Conservation (phyloP, 306 rosid species). For the Cicer cuneatum region DNA sequence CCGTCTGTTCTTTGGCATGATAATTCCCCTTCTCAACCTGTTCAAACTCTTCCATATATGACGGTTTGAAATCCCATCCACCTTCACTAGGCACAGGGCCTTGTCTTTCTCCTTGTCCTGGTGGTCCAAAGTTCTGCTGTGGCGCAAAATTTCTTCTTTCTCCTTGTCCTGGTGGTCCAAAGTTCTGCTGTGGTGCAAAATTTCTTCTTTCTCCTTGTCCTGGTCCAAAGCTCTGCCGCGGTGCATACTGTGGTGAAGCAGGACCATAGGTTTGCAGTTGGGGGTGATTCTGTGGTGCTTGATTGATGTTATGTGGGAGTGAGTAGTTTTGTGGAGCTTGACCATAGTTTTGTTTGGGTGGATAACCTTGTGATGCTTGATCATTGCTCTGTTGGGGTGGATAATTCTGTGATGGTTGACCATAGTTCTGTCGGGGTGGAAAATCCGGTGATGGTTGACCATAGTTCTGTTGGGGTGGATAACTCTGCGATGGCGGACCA, state of each 20-base stretch:
- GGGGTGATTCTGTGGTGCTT: constrained; percentile 43
- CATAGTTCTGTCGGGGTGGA: constrained; percentile 51
- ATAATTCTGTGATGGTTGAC: constrained; percentile 43
- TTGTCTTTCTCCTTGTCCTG: constrained; percentile 60
- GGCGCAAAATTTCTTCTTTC: constrained; percentile 43
- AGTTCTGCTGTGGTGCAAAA: constrained; percentile 48
- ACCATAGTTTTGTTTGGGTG: constrained; percentile 49
- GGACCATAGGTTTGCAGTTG: constrained; percentile 47
- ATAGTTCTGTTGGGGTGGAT: constrained; percentile 42
- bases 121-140: constrained; percentile 53
- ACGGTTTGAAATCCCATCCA: constrained; percentile 53
- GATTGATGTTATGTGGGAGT: constrained; percentile 50
- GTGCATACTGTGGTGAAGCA: constrained; percentile 45
- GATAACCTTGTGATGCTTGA: constrained; percentile 47
- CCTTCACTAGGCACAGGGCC: constrained; percentile 52
- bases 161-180: constrained; percentile 49
- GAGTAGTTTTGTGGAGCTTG: constrained; percentile 43
- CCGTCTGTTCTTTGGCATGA: constrained; percentile 46
- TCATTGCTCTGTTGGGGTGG: constrained; percentile 40
- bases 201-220: constrained; percentile 46
- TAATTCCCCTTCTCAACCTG: constrained; percentile 41
- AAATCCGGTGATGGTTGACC: constrained; percentile 38
- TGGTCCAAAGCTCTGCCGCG: constrained; percentile 48
- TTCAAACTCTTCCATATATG: constrained; percentile 61
- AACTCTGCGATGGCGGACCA: constrained; percentile 42